Conservation (phyloP, 116 monocot species). For the Posidonia oceanica region DNA sequence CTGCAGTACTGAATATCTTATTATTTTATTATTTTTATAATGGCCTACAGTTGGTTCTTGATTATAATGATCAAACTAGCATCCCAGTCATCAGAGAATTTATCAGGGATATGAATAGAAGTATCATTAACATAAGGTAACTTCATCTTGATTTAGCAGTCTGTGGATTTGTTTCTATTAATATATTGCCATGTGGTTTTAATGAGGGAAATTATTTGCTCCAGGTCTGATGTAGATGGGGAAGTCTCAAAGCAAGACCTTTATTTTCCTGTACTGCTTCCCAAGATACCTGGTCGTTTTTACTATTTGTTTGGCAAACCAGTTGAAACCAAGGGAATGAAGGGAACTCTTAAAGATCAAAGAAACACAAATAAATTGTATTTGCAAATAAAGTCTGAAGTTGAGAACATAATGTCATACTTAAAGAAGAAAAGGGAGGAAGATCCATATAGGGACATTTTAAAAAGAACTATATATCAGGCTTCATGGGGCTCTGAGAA, state of each 20-base stretch:
- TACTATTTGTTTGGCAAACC: constrained; percentile 81
- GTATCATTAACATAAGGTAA: constrained; percentile 27
- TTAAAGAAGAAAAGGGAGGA: constrained; percentile 81
- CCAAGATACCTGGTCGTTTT: constrained; percentile 73
- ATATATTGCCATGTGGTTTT: no score
- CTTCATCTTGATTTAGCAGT: no score
- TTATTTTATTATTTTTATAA: not conserved
- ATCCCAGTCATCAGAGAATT: constrained; percentile 27
- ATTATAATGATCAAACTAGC: constrained; percentile 43
- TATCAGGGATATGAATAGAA: constrained; percentile 24
- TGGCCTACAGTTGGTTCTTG: constrained; percentile 55
- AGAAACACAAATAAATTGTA: constrained; percentile 40
- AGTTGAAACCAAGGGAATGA: constrained; percentile 45
- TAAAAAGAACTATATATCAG: constrained; percentile 48
- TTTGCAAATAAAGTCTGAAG: constrained; percentile 55
- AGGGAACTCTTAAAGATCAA: constrained; percentile 32
- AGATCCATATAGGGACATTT: constrained; percentile 62
- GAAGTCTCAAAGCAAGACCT: constrained; percentile 45
- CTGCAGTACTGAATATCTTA: no score
- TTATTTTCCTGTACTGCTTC: constrained; percentile 40
- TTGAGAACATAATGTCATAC: constrained; percentile 52
- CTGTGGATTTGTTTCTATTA: no score
- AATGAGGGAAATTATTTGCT: not conserved
- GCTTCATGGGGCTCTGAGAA: constrained; percentile 23
- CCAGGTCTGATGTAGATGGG: constrained; percentile 31